Conservation (phyloP, 306 rosid species). For the Dalbergia oliveri region DNA sequence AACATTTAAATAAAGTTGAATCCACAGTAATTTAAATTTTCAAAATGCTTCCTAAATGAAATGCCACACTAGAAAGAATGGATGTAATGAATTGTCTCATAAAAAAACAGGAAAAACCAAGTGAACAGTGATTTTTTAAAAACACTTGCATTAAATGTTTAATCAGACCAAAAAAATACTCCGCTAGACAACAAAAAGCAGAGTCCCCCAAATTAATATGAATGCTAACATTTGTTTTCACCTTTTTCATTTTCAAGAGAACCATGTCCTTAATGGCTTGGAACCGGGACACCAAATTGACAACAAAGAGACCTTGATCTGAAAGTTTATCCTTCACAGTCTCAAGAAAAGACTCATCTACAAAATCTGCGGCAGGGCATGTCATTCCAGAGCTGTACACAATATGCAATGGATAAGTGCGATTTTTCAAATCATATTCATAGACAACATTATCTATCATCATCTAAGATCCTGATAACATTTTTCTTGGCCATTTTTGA, state of each 20-base stretch:
- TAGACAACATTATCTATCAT: constrained; percentile 12
- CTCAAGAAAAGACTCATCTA: constrained; percentile 79
- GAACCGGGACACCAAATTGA: constrained; percentile 91
- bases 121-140: not conserved
- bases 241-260: constrained; percentile 81
- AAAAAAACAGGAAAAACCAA: not conserved
- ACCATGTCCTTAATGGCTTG: constrained; percentile 70
- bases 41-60: constrained; percentile 18
- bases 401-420: constrained; percentile 27
- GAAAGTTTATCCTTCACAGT: constrained; percentile 71
- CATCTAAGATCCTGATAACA: constrained; percentile 5
- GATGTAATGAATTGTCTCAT: not conserved
- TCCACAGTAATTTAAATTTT: not conserved
- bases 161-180: too few relatives aligned
- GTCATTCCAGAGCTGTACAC: constrained; percentile 82
- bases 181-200: not conserved
- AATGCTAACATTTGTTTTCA: constrained; percentile 49
- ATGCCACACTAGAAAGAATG: constrained; percentile 7
- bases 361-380: constrained; percentile 86
- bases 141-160: not conserved
- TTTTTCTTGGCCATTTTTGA: not conserved
- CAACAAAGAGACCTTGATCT: constrained; percentile 77
- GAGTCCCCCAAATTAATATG: constrained; percentile 18
- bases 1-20: not conserved
- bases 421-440: constrained; percentile 43